Evolutionary conservation across 116 monocot species (phyloP).

Genomic region (Trichopus zeylanicus): DNA sequence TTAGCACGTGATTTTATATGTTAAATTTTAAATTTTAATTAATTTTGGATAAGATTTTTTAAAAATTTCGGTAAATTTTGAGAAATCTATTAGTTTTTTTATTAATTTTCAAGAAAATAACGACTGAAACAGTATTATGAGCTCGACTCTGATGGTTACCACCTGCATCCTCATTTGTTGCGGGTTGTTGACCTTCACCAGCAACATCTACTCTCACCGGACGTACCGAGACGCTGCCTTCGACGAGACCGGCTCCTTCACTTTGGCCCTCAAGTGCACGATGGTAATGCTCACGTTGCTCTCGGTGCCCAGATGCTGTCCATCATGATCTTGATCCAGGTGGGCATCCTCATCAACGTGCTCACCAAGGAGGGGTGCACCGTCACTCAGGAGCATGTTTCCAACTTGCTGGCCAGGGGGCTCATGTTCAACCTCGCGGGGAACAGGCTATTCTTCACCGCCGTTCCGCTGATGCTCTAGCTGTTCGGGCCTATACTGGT

Average conservation of each 20-base stretch:
- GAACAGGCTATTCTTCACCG: conserved; percentile 63
- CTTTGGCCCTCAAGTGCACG: conserved; percentile 8
- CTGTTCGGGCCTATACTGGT: conserved; percentile 63
- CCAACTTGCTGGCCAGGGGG: conserved; percentile 35
- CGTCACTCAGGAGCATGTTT: conserved; percentile 24
- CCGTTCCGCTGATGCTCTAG: conserved; percentile 59
- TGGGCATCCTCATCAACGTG: conserved; percentile 17
- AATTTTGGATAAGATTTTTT: too few species aligned
- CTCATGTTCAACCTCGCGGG: conserved; percentile 42
- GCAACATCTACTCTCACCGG: background rate
- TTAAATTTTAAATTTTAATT: too few species aligned
- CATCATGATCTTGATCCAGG: conserved; percentile 11
- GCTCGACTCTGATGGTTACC: conserved; percentile 62
- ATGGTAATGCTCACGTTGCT: conserved; percentile 12
- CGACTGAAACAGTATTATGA: conserved; percentile 71
- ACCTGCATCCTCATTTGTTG: conserved; percentile 62
- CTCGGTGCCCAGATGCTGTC: conserved; percentile 8
- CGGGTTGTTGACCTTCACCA: conserved; percentile 29
- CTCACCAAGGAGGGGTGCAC: background rate
- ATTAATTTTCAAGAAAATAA: conserved; percentile 42
- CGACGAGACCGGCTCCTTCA: conserved; percentile 1
- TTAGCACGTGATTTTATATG: too few species aligned
- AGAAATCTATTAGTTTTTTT: too few species aligned
- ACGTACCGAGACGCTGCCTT: background rate
- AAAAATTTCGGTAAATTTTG: too few species aligned